Percentiles rank a stretch among this genome's conserved stretches.
Evolutionary conservation across 1,284 basidiomycete genomes (phyloP).

Genomic region (Ceratobasidium sp.): DNA sequence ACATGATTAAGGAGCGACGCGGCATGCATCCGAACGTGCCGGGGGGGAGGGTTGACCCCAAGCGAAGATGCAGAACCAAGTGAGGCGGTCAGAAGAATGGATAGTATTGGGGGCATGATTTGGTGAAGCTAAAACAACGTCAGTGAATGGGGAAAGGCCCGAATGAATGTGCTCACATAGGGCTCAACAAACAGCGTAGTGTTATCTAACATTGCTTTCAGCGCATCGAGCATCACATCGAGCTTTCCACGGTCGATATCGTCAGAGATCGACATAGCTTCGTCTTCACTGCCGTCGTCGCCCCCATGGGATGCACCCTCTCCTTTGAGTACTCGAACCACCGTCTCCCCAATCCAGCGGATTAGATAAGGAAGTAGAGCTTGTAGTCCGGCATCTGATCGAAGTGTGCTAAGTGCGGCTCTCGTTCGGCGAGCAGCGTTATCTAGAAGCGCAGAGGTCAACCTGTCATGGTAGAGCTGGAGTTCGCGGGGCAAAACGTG

Average conservation of each 20-base stretch:
- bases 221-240: slow-evolving; percentile 81
- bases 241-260: slow-evolving; percentile 72
- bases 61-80: slow-evolving; percentile 56
- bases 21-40: slow-evolving; percentile 75
- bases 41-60: slow-evolving; percentile 59
- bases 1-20: slow-evolving; percentile 85
- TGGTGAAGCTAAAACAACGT: slow-evolving; percentile 77
- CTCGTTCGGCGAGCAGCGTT: slow-evolving; percentile 64
- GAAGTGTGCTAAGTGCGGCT: slow-evolving; percentile 88
- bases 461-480: slow-evolving; percentile 92
- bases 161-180: slow-evolving; percentile 69
- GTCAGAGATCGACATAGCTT: slow-evolving; percentile 51
- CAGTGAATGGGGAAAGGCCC: slow-evolving; percentile 11
- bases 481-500: slow-evolving; percentile 93
- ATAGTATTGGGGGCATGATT: slow-evolving; percentile 91
- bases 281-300: slow-evolving; percentile 54
- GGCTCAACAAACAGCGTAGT: slow-evolving; percentile 93
- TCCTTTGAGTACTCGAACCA: slow-evolving; percentile 66
- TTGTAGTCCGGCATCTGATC: slow-evolving; percentile 90
- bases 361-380: slow-evolving; percentile 95
- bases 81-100: slow-evolving; percentile 85
- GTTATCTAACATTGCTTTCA: slow-evolving; percentile 84
- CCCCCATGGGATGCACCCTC: slow-evolving; percentile 20
- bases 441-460: slow-evolving; percentile 83
- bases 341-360: slow-evolving; percentile 91